phyloP scores from a whole-genome alignment of 345 rosid species.

The Heritiera littoralis region DNA sequence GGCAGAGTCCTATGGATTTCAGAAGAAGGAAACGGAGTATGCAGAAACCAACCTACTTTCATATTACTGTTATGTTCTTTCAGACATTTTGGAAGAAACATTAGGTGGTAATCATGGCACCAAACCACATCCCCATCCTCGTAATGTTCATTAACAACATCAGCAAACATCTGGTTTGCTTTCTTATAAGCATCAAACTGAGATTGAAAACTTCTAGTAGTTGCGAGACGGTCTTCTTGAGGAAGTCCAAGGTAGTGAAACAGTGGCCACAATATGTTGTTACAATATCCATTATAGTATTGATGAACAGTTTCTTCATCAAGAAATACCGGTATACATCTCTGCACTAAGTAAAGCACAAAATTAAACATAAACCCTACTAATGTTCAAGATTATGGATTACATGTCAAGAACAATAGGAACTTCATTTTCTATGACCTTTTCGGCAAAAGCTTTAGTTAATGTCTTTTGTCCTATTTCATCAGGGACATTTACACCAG shows the following conservation, averaged over 20 bases:
- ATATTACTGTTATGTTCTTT: constrained; percentile 45
- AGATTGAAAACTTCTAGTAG: constrained; percentile 61
- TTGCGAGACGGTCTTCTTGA: constrained; percentile 61
- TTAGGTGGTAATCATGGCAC: constrained; percentile 64
- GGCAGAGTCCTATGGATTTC: constrained; percentile 63
- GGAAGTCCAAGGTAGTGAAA: constrained; percentile 67
- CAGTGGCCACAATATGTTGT: constrained; percentile 63
- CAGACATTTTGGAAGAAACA: constrained; percentile 58
- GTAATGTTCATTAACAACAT: constrained; percentile 48
- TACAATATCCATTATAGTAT: constrained; percentile 62
- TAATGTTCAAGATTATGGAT: background rate
- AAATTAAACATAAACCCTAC: constrained; percentile 3
- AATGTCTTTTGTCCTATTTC: constrained; percentile 48
- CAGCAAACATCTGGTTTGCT: constrained; percentile 64
- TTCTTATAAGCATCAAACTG: constrained; percentile 63
- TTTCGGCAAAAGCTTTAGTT: constrained; percentile 54
- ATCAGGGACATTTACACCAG: constrained; percentile 64
- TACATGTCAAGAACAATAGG: constrained; percentile 10
- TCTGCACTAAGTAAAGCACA: constrained; percentile 35
- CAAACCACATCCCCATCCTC: constrained; percentile 65
- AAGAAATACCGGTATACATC: constrained; percentile 66
- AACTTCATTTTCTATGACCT: constrained; percentile 45
- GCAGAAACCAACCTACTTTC: constrained; percentile 69
- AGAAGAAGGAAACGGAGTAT: constrained; percentile 64
- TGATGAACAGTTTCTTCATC: constrained; percentile 57